A percentile compares a stretch with the other conserved stretches of the same genome.
These are phyloP conservation scores for Wickerhamomyces silvicola DNA, from an alignment of 805 yeast genomes.

Conservation along the genomic window DNA sequence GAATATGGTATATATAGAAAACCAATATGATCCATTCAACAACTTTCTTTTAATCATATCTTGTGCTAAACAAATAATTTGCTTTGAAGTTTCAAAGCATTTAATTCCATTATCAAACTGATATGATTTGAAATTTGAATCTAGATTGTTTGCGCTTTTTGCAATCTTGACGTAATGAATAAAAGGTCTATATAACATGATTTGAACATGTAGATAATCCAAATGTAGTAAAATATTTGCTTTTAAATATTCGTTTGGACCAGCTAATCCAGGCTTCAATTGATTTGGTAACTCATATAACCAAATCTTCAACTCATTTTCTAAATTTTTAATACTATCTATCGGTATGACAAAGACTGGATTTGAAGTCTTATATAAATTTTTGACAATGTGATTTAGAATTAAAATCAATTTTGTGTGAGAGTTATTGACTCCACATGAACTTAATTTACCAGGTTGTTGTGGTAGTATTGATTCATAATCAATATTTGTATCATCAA, in stretches of 20 bases:
- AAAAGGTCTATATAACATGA: constrained; percentile 83
- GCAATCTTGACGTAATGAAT: constrained; percentile 51
- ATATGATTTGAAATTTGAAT: constrained; percentile 23
- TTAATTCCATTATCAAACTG: constrained; percentile 74
- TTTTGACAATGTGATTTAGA: constrained; percentile 62
- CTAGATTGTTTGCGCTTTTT: constrained; percentile 39
- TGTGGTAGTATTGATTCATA: constrained; percentile 26
- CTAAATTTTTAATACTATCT: constrained; percentile 59
- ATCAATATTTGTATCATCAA: constrained; percentile 74
- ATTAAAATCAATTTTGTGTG: constrained; percentile 73
- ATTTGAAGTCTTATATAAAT: constrained; percentile 62
- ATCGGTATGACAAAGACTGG: constrained; percentile 23
- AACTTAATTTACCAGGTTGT: constrained; percentile 23
- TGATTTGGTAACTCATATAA: constrained; percentile 62
- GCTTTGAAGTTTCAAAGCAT: constrained; percentile 77
- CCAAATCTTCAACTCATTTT: constrained; percentile 71
- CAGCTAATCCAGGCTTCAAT: constrained; percentile 49
- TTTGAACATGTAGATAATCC: constrained; percentile 73
- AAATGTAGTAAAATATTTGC: constrained; percentile 73
- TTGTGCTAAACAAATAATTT: constrained; percentile 73
- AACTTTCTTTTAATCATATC: constrained; percentile 69
- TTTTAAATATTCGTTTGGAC: constrained; percentile 43
- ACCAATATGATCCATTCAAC: constrained; percentile 88
- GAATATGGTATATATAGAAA: constrained; percentile 87
- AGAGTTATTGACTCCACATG: constrained; percentile 63